These are phyloP conservation scores for Hippophae gyantsensis DNA, from an alignment of 306 rosid species.

Conservation along the genomic window DNA sequence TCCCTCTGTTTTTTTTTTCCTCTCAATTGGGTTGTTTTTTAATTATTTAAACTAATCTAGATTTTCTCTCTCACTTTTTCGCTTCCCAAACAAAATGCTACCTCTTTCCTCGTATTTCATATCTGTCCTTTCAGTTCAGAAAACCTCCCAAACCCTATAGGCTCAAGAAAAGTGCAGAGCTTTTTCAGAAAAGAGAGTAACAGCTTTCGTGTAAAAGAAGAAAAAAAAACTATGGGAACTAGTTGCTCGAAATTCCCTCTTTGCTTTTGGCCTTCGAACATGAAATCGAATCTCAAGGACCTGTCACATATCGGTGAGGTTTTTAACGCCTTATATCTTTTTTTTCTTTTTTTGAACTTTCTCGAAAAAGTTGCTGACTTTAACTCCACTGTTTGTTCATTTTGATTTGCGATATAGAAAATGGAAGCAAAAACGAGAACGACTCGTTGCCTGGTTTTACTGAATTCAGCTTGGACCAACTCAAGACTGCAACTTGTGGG, in stretches of 20 bases:
- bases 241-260: conserved; percentile 79
- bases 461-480: conserved; percentile 73
- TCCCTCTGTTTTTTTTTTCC: neutral
- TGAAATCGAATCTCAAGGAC: conserved; percentile 61
- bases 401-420: conserved; percentile 36
- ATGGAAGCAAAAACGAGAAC: conserved; percentile 42
- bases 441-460: conserved; percentile 50
- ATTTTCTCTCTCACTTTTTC: conserved; percentile 3
- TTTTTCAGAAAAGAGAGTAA: too few species aligned
- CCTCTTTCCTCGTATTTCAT: too few species aligned
- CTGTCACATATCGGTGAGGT: conserved; percentile 50
- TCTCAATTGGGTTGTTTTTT: too few species aligned
- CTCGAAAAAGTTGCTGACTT: neutral
- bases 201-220: too few species aligned
- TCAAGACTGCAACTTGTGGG: conserved; percentile 68
- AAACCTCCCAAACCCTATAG: too few species aligned
- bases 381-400: conserved; percentile 5
- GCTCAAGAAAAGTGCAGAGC: too few species aligned
- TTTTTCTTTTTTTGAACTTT: too few species aligned
- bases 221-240: conserved; percentile 58
- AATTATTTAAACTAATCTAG: too few species aligned
- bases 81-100: too few species aligned
- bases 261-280: conserved; percentile 78
- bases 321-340: neutral
- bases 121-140: too few species aligned